Base-by-base conservation (phyloP, 805 yeast genomes). In the Gaillardinia entomophila region DNA sequence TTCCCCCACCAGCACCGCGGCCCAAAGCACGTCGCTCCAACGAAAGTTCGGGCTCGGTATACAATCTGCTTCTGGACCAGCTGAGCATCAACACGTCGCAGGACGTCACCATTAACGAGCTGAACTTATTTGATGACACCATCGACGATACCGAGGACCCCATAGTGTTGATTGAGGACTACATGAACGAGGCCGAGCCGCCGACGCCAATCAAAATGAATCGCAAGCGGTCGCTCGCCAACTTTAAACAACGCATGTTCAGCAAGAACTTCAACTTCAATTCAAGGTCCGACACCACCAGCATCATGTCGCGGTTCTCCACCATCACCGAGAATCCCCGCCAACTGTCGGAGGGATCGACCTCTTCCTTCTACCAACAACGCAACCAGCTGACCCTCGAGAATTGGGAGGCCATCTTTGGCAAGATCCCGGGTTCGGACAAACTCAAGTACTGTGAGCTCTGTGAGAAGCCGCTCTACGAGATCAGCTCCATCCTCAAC, bases 381-480 rank as follows among this genome's bases (percentile, higher is more conserved):
- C 16, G 13, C 13, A 29, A 19, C 12, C 31, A 16, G 16, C 15
- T 17, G 12, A 24, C 35, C n/a, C n/a, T 31, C 15, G 60, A 57
- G 34, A 53, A 55, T 35, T 42, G 60, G 19, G 66, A 63, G 38
- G 60, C 54, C 26, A 58, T 64, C 23, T 58, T 58, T 44, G 66
- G 68, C 13, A 51, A 53, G 30, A 51, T 62, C 23, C 68, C 68
- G 0, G 69, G 67, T 10, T 42, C 56, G 26, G 60, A 59, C 38
- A 35, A 54, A 22, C 50, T 73, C 24, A 68, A 67, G 38, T 57
- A 73, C 45, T 82, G 90, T 48, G 75, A 79, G n/a, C 59, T 82
- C 10, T 82, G 90, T 52, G 85, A 79, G 24, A 72, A 69, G 33
- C 84, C 87, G 12, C 51, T 82, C 18, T 82, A 80, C 50, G 87